Conservation (phyloP, 2,329 filamentous ascomycete genomes). For the Chaetomium strumarium region DNA sequence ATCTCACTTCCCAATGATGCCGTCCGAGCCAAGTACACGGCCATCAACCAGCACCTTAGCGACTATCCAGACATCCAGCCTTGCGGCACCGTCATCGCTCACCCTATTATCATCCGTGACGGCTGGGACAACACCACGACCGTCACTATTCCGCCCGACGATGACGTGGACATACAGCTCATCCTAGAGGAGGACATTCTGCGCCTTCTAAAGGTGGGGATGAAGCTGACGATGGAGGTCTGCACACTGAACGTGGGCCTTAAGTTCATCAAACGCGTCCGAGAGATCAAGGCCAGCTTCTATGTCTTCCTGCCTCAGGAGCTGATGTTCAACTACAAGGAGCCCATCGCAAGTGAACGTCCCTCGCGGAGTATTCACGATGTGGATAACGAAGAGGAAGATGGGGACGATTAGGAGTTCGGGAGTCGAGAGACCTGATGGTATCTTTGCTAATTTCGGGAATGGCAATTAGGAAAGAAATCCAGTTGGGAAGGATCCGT, state of each 20-base stretch:
- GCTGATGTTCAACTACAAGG: slow-evolving; percentile 61
- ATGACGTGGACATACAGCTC: slow-evolving; percentile 48
- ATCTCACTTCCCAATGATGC: slow-evolving; percentile 43
- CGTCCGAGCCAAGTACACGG: slow-evolving; percentile 38
- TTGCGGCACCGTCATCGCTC: slow-evolving; percentile 41
- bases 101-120: slow-evolving; percentile 42
- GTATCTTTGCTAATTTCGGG: neutral
- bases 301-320: slow-evolving; percentile 62
- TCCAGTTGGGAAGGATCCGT: neutral
- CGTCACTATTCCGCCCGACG: slow-evolving; percentile 2
- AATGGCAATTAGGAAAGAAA: neutral
- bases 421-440: neutral
- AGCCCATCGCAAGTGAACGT: slow-evolving; percentile 42
- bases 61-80: slow-evolving; percentile 30
- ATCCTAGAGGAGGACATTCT: slow-evolving; percentile 37
- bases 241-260: slow-evolving; percentile 52
- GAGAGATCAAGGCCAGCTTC: slow-evolving; percentile 53
- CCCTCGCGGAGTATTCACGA: slow-evolving; percentile 41
- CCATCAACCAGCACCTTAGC: slow-evolving; percentile 29
- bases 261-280: slow-evolving; percentile 57
- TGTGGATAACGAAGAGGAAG: slow-evolving; percentile 13
- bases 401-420: neutral
- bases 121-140: slow-evolving; percentile 38
- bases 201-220: slow-evolving; percentile 50
- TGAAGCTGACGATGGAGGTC: slow-evolving; percentile 51